Base-by-base conservation (phyloP, 208 protist genomes). In the Wallacemonas sp. region DNA sequence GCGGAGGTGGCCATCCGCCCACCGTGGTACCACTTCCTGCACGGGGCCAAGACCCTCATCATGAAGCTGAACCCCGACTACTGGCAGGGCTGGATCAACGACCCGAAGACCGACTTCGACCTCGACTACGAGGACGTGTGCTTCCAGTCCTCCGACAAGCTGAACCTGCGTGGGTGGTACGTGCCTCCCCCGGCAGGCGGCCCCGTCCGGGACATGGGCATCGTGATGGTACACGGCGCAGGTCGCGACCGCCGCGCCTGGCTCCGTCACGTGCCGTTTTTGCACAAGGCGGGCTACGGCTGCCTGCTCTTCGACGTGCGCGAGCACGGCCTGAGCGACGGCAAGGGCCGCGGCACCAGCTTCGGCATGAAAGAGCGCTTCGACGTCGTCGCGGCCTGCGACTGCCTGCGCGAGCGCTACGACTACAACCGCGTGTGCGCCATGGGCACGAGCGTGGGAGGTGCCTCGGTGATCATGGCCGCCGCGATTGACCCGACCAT, bases 161-260 rank as follows among this genome's bases (percentile, higher is more conserved):
- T 95, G 59, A 84, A 52, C 23, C 70, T 96, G 25, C 74, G 90
- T 32, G 92, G 92, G 11, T 95, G 92, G 90, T 94, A 92, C 65
- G 84, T 97, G 20, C 87, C 86, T 0, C 76, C 86, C 4, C 77
- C 77, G 29, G 46, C 23, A 23, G 33, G 25, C 3, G 67, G 41
- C n/a, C 44, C 57, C 0, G 10, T 0, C 29, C 14, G 49, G 4
- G 70, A 77, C 22, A 74, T 89, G 65, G 86, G 93, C 61, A 75
- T 97, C 25, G 89, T 97, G n/a, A 72, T 94, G 2, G 87, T 97
- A 8, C 93, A 97, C 67, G 93, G 93, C 52, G 93, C 89, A 12
- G 93, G 93, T n/a, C 81, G 93, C 31, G 93, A 97, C 65, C 70
- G 93, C 1, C 82, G 93, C 14, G 77, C 93, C n/a, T 97, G 89